Evolutionary conservation across 2,329 filamentous ascomycete genomes (phyloP).

Genomic region (Penicillium concentricum): DNA sequence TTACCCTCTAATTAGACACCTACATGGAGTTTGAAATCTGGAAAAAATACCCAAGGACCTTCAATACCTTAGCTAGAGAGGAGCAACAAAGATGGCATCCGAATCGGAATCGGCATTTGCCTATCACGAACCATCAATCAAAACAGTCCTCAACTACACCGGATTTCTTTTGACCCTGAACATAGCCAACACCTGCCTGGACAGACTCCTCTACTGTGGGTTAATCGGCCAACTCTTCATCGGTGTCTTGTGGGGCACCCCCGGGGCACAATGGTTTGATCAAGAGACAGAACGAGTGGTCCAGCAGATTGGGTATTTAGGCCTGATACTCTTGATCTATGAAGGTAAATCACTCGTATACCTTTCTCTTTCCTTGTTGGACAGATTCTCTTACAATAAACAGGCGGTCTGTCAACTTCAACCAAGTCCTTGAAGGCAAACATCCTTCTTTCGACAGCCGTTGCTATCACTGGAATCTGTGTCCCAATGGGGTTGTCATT

Average conservation of each 20-base stretch:
- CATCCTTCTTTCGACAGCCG: slow-evolving; percentile 57
- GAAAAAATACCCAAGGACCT: background rate
- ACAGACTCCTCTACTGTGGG: slow-evolving; percentile 65
- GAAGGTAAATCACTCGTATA: slow-evolving; percentile 55
- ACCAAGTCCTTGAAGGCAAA: slow-evolving; percentile 59
- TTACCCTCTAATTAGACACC: background rate
- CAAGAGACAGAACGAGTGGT: slow-evolving; percentile 53
- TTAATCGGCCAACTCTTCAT: slow-evolving; percentile 70
- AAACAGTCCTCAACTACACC: slow-evolving; percentile 58
- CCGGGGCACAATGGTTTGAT: slow-evolving; percentile 62
- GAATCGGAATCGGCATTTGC: slow-evolving; percentile 38
- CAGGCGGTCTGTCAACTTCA: slow-evolving; percentile 30
- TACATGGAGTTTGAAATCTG: background rate
- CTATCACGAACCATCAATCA: slow-evolving; percentile 64
- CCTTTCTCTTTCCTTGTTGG: background rate
- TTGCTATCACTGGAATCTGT: slow-evolving; percentile 65
- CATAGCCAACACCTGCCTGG: slow-evolving; percentile 55
- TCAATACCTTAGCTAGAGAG: background rate
- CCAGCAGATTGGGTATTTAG: slow-evolving; percentile 69
- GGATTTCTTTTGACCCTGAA: slow-evolving; percentile 66
- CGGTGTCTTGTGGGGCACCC: slow-evolving; percentile 68
- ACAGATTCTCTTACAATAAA: background rate
- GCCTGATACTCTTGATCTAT: slow-evolving; percentile 69
- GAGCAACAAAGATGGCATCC: background rate
- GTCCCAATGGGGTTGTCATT: slow-evolving; percentile 67